Percentiles rank a stretch among this genome's conserved stretches.
These are phyloP conservation scores for Colletotrichum abscissum DNA, from an alignment of 2,329 filamentous ascomycete species.

Conservation along the genomic window DNA sequence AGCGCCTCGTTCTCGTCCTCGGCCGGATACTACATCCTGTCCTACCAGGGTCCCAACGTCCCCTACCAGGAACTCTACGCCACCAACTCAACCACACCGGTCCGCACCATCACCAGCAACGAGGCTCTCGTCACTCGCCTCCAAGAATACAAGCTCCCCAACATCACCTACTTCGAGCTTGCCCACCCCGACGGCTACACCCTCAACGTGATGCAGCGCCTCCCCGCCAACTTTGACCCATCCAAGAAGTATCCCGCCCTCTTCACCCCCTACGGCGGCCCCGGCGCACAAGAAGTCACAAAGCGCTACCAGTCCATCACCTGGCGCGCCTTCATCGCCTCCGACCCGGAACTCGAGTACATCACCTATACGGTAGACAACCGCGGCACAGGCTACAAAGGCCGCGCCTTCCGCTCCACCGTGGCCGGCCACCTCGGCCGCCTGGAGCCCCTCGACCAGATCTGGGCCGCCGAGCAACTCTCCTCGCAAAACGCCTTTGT, in stretches of 20 bases:
- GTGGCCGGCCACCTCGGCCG: conserved; percentile 71
- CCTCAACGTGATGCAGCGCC: conserved; percentile 73
- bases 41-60: conserved; percentile 73
- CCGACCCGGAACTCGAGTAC: conserved; percentile 75
- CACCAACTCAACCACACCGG: conserved; percentile 61
- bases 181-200: conserved; percentile 69
- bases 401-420: conserved; percentile 69
- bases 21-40: conserved; percentile 73
- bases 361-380: conserved; percentile 77
- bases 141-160: conserved; percentile 70
- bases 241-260: conserved; percentile 74
- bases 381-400: conserved; percentile 73
- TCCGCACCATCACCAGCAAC: conserved; percentile 71
- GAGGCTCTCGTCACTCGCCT: conserved; percentile 65
- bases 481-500: conserved; percentile 62
- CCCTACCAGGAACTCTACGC: conserved; percentile 77
- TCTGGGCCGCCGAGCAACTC: conserved; percentile 72
- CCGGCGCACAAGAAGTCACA: conserved; percentile 69
- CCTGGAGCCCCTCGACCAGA: conserved; percentile 74
- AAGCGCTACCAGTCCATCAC: conserved; percentile 66
- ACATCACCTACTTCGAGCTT: conserved; percentile 73
- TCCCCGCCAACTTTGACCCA: conserved; percentile 73
- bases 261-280: conserved; percentile 76
- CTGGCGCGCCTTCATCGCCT: conserved; percentile 73
- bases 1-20: conserved; percentile 72